Evolutionary conservation across 257 asterid species (phyloP).

Genomic region (Handroanthus guayacan): DNA sequence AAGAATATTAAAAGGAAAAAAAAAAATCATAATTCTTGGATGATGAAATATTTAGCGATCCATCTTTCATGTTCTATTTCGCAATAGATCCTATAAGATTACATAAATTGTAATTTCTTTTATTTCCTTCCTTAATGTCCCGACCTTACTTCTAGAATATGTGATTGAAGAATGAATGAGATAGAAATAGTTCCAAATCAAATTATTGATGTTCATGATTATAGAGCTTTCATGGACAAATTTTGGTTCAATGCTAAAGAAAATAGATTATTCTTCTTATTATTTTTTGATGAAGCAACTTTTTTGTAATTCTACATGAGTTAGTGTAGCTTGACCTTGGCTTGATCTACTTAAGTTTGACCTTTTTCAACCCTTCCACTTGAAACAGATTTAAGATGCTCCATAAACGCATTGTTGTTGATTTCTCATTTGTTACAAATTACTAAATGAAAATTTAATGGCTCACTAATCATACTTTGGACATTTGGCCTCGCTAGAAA

Average conservation of each 20-base stretch:
- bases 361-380: background rate
- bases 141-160: background rate
- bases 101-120: background rate
- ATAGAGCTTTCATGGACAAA: background rate
- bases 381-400: too few species aligned
- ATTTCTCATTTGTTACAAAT: slow-evolving; percentile 3
- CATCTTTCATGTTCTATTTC: background rate
- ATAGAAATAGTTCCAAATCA: background rate
- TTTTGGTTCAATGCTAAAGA: background rate
- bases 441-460: slow-evolving; percentile 1
- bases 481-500: background rate
- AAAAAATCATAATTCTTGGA: background rate
- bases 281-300: background rate
- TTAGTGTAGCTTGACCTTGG: slow-evolving; percentile 6
- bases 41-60: background rate
- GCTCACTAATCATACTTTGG: background rate
- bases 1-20: too few species aligned
- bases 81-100: background rate
- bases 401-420: background rate
- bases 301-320: background rate
- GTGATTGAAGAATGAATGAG: background rate
- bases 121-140: background rate
- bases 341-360: background rate
- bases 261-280: background rate
- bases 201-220: background rate